Conservation (phyloP, 805 yeast species). For the Torulaspora microellipsoides region DNA sequence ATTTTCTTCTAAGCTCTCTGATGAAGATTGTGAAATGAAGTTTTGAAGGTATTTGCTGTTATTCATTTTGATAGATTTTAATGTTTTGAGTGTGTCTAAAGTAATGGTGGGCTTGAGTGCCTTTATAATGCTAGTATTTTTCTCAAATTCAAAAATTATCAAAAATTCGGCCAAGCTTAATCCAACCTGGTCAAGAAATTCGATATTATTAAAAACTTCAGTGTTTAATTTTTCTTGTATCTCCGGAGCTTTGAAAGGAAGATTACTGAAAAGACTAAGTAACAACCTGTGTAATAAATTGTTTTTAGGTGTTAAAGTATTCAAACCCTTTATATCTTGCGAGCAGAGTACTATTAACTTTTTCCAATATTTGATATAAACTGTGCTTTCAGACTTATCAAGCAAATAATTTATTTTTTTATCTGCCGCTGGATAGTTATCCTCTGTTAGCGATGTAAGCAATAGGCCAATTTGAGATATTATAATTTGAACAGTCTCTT, state of each 20-base stretch:
- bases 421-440: conserved; percentile 18
- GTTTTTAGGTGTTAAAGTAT: conserved; percentile 13
- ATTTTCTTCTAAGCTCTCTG: conserved; percentile 17
- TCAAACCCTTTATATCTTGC: conserved; percentile 16
- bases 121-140: conserved; percentile 12
- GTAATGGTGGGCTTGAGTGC: conserved; percentile 13
- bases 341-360: conserved; percentile 24
- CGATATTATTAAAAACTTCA: conserved; percentile 15
- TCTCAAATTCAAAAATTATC: conserved; percentile 1
- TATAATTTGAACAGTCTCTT: conserved; percentile 26
- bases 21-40: conserved; percentile 16
- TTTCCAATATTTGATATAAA: conserved; percentile 29
- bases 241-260: conserved; percentile 17
- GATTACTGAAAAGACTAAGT: conserved; percentile 16
- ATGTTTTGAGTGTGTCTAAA: conserved; percentile 11
- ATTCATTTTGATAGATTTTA: conserved; percentile 22
- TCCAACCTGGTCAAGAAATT: conserved; percentile 10
- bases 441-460: conserved; percentile 21
- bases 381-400: conserved; percentile 20
- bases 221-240: conserved; percentile 13
- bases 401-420: conserved; percentile 21
- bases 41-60: conserved; percentile 22
- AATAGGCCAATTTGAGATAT: conserved; percentile 29
- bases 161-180: conserved; percentile 7
- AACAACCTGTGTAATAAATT: conserved; percentile 24